Percentiles rank a stretch among this genome's conserved stretches.
These are phyloP conservation scores for Paecilomyces variotii DNA, from an alignment of 2,329 filamentous ascomycete species.

Conservation along the genomic window DNA sequence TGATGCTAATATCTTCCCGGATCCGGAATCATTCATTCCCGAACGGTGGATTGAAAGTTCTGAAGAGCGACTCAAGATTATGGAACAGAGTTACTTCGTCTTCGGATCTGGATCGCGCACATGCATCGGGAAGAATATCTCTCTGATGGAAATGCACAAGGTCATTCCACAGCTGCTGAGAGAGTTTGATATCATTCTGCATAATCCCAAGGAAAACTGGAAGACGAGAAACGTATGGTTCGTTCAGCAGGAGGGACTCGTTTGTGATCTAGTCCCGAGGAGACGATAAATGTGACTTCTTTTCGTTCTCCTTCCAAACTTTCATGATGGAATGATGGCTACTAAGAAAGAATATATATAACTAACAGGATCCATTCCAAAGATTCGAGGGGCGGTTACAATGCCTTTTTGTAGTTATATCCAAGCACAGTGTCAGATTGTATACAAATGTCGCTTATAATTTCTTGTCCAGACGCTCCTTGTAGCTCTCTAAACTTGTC, in stretches of 20 bases:
- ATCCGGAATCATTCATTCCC: conserved; percentile 19
- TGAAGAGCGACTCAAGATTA: conserved; percentile 13
- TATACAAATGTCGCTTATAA: too few species aligned
- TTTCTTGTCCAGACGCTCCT: too few species aligned
- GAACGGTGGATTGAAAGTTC: conserved; percentile 19
- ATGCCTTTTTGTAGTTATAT: too few species aligned
- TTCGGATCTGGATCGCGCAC: conserved; percentile 14
- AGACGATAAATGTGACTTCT: neutral
- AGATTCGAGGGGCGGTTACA: too few species aligned
- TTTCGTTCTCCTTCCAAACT: too few species aligned
- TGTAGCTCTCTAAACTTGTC: too few species aligned
- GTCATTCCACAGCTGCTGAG: conserved; percentile 15
- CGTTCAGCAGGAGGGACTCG: conserved; percentile 18
- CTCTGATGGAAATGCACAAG: conserved; percentile 18
- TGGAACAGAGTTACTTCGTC: conserved; percentile 8
- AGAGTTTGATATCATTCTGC: conserved; percentile 11
- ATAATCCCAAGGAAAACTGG: conserved; percentile 6
- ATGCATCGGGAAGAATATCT: conserved; percentile 20
- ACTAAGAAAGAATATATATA: too few species aligned
- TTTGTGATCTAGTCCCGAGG: neutral
- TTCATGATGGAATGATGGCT: too few species aligned
- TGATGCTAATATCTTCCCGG: conserved; percentile 12
- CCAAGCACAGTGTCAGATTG: too few species aligned
- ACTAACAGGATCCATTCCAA: too few species aligned
- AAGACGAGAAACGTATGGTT: conserved; percentile 12